Evolutionary conservation across 495 filamentous ascomycete species (phyloP), one percentile per base, ranked within the genome.

Genomic region (Filosporella fistucella): DNA sequence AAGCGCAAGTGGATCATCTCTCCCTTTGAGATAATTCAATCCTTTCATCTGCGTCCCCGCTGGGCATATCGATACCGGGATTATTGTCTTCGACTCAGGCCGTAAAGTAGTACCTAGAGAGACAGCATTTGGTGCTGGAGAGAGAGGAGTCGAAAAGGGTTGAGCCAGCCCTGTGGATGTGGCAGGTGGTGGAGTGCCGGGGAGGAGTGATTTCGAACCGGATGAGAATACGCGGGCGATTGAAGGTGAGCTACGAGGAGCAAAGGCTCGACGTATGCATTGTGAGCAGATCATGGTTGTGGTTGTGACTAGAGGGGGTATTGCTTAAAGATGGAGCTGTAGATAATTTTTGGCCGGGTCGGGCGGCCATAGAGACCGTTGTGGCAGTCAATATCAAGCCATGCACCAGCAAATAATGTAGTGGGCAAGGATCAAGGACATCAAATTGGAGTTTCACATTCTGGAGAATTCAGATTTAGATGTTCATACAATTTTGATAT

Each of bases 11-110:
- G 81, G 81, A 60, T 89, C 82, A 30, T 75, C 75, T 51, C 62
- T 66, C 45, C 68, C 69, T 71, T 96, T 96, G 59, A 94, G 70
- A 69, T 93, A 96, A 64, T 89, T 94, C 51, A 98, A 73, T 6
- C 90, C 89, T 24, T 71, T 80, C 44, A 98, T 60, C 26, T 75
- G 67, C 2, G 86, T 89, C 16, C 93, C 93, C 2, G 81, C 80
- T 0, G 74, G 65, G 39, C 82, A 83, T 34, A 66, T 78, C 42
- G 77, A 81, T 8, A 48, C 24, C 21, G 60, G 61, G 14, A n/a
- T 26, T 13, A 23, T 58, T 47, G 33, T 68, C 28, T 47, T 50
- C 60, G 47, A 59, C 56, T 49, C 68, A 56, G 49, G 62, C 57
- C 33, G 55, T 55, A 39, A 29, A 25, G 34, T 20, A 18, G 52